Conservation (phyloP, 768 basidiomycete genomes). For the Trametes meyenii region DNA sequence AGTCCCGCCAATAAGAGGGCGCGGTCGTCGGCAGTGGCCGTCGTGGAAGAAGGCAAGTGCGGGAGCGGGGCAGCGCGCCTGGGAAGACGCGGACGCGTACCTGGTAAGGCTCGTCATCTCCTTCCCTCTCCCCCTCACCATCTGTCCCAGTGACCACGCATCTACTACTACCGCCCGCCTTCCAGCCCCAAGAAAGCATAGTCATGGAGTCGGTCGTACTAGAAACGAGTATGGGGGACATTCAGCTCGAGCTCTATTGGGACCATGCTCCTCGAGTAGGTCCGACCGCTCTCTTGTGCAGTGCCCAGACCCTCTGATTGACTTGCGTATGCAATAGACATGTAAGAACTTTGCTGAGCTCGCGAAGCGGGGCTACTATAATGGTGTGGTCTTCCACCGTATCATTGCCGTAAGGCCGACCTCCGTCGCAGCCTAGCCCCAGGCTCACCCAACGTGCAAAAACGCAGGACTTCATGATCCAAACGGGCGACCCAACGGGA, state of each 20-base stretch:
- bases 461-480: constrained; percentile 92
- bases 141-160: constrained; percentile 18
- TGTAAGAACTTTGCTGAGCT: constrained; percentile 96
- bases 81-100: constrained; percentile 4
- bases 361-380: constrained; percentile 91
- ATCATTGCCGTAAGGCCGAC: constrained; percentile 72
- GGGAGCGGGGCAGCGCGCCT: background rate
- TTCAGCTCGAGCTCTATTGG: constrained; percentile 92
- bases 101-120: constrained; percentile 5
- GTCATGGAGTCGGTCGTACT: constrained; percentile 63
- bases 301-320: constrained; percentile 13
- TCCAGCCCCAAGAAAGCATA: background rate
- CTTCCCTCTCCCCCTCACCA: constrained; percentile 20
- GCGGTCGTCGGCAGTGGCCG: background rate
- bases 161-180: constrained; percentile 12
- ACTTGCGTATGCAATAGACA: constrained; percentile 54
- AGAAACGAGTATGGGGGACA: constrained; percentile 83
- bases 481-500: constrained; percentile 94
- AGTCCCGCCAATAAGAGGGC: background rate
- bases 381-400: constrained; percentile 86
- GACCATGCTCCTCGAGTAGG: constrained; percentile 79
- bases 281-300: constrained; percentile 1
- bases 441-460: constrained; percentile 1
- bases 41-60: constrained; percentile 8
- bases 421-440: background rate